A percentile compares a stretch with the other conserved stretches of the same genome.
Conservation (phyloP, 169 alveolate genomes). For the Plasmodium coatneyi region DNA sequence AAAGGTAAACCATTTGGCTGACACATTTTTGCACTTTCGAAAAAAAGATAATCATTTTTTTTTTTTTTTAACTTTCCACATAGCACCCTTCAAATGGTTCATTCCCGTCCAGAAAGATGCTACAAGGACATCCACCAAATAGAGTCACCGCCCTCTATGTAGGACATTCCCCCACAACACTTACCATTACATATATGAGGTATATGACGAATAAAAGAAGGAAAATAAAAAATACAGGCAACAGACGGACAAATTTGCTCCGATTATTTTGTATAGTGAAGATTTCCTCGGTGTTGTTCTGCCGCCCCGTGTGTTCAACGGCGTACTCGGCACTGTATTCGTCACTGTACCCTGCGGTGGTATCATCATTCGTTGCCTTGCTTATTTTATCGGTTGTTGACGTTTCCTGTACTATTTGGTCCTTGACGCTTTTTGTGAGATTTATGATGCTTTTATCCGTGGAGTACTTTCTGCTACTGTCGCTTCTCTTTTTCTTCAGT, state of each 20-base stretch:
- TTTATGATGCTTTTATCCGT: constrained; percentile 17
- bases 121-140: neutral
- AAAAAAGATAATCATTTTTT: neutral
- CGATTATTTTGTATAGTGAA: constrained; percentile 33
- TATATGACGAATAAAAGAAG: constrained; percentile 42
- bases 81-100: neutral
- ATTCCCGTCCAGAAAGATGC: neutral
- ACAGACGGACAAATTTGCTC: constrained; percentile 32
- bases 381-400: neutral
- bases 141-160: neutral
- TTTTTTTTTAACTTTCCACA: neutral
- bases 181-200: constrained; percentile 70
- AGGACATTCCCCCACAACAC: neutral
- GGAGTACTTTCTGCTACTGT: constrained; percentile 20
- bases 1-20: neutral
- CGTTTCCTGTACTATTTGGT: neutral
- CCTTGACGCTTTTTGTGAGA: constrained; percentile 6
- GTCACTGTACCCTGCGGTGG: neutral
- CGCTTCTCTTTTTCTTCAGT: constrained; percentile 22
- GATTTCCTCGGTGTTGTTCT: neutral
- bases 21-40: neutral
- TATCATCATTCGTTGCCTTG: constrained; percentile 1
- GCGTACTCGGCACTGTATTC: neutral
- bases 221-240: constrained; percentile 63
- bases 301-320: neutral